Percentiles rank a stretch among this genome's conserved stretches.
phyloP scores from a whole-genome alignment of 192 early-diverging fungal genomes.

The Endogone sp. region DNA sequence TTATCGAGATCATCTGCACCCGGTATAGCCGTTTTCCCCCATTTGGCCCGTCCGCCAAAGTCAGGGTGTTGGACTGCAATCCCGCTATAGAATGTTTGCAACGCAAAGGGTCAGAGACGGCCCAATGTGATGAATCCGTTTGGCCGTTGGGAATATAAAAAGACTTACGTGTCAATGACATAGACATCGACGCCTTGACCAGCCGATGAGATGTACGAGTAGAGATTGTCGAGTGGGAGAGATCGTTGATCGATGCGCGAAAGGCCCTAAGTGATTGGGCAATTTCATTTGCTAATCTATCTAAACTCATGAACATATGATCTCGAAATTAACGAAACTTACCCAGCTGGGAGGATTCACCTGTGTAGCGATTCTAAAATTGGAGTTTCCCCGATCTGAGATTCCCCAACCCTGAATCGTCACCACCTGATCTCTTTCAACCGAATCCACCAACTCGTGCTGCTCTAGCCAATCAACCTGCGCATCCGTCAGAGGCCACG shows the following conservation, averaged over 20 bases:
- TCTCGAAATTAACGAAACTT: background rate
- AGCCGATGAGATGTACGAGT: constrained; percentile 52
- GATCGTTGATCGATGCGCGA: constrained; percentile 35
- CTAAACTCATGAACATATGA: too few relatives aligned
- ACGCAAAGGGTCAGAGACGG: background rate
- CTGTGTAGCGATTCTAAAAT: background rate
- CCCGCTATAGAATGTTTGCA: constrained; percentile 19
- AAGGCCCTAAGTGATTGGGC: constrained; percentile 40
- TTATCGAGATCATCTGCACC: constrained; percentile 36
- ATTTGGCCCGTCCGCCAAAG: constrained; percentile 49
- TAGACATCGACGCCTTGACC: constrained; percentile 59
- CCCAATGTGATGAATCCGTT: background rate
- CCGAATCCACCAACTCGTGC: background rate
- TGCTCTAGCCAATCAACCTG: background rate
- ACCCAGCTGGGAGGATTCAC: background rate
- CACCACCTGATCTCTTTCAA: background rate
- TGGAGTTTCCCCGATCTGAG: too few relatives aligned
- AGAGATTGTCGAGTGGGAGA: constrained; percentile 43
- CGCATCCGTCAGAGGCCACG: background rate
- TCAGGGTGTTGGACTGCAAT: constrained; percentile 44
- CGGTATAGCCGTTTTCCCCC: constrained; percentile 38
- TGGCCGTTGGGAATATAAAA: too few relatives aligned
- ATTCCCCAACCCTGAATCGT: background rate
- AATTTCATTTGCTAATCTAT: too few relatives aligned
- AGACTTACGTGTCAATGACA: constrained; percentile 55